These are phyloP conservation scores for Lactuca sativa DNA, from an alignment of 129 eudicot genomes.

Conservation along the genomic window DNA sequence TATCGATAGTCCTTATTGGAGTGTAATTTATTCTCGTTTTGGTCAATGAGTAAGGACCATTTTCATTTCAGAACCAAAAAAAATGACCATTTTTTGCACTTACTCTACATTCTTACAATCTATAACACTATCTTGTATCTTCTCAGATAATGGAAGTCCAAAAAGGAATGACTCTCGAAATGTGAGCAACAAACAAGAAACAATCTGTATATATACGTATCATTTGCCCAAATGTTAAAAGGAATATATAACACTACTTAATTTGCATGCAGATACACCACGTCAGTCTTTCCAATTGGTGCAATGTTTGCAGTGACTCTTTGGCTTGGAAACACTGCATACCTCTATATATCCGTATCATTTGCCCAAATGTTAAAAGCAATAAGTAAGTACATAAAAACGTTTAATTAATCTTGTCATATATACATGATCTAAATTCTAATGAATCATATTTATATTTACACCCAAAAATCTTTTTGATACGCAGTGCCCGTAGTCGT, in stretches of 20 bases:
- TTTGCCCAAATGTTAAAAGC: slow-evolving; percentile 98
- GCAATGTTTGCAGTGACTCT: slow-evolving; percentile 94
- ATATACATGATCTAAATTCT: neutral
- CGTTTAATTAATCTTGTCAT: neutral
- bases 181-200: slow-evolving; percentile 45
- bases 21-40: too few species aligned
- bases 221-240: too few species aligned
- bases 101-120: slow-evolving; percentile 4
- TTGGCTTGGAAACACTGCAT: slow-evolving; percentile 97
- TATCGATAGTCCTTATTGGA: too few species aligned
- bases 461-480: neutral
- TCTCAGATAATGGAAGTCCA: slow-evolving; percentile 68
- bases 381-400: slow-evolving; percentile 53
- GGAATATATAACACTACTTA: too few species aligned
- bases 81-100: neutral
- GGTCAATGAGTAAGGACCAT: too few species aligned
- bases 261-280: slow-evolving; percentile 49
- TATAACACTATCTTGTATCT: slow-evolving; percentile 15
- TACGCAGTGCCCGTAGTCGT: slow-evolving; percentile 84
- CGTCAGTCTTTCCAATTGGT: slow-evolving; percentile 84
- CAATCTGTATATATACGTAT: neutral
- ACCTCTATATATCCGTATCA: slow-evolving; percentile 80
- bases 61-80: too few species aligned
- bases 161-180: slow-evolving; percentile 81
- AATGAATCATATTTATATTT: neutral